Evolutionary conservation across 1,284 basidiomycete species (phyloP).

Genomic region (Neonothopanus nambi): DNA sequence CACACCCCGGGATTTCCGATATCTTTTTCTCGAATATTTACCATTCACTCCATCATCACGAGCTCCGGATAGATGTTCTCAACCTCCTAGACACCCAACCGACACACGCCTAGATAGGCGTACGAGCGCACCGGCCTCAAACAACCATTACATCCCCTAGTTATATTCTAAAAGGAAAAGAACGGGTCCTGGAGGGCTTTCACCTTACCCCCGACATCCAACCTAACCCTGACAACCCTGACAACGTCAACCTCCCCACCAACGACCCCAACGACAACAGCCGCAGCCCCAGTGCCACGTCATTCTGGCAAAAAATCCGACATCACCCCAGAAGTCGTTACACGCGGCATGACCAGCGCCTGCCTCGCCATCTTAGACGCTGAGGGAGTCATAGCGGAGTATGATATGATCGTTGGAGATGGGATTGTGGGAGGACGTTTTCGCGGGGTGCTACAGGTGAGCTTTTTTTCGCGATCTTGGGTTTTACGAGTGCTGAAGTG

Average conservation of each 20-base stretch:
- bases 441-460: constrained; percentile 32
- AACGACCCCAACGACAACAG: too few relatives aligned
- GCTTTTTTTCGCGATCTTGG: too few relatives aligned
- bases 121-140: constrained; percentile 22
- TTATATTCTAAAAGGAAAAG: too few relatives aligned
- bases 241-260: too few relatives aligned
- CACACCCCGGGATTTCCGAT: constrained; percentile 41
- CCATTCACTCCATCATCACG: constrained; percentile 8
- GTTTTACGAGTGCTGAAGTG: too few relatives aligned
- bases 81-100: constrained; percentile 34
- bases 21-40: constrained; percentile 28
- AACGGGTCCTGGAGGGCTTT: too few relatives aligned
- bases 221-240: too few relatives aligned
- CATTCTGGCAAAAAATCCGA: constrained; percentile 9
- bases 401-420: constrained; percentile 38
- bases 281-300: too few relatives aligned
- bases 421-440: constrained; percentile 41
- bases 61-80: constrained; percentile 22
- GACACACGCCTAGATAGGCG: constrained; percentile 34
- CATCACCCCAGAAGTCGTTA: constrained; percentile 13
- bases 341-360: constrained; percentile 22
- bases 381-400: constrained; percentile 31
- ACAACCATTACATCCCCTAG: too few relatives aligned
- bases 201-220: too few relatives aligned
- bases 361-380: constrained; percentile 29